A percentile compares a stretch with the other conserved stretches of the same genome.
phyloP scores from a whole-genome alignment of 1,284 basidiomycete species.

The Cutaneotrichosporon sp. region DNA sequence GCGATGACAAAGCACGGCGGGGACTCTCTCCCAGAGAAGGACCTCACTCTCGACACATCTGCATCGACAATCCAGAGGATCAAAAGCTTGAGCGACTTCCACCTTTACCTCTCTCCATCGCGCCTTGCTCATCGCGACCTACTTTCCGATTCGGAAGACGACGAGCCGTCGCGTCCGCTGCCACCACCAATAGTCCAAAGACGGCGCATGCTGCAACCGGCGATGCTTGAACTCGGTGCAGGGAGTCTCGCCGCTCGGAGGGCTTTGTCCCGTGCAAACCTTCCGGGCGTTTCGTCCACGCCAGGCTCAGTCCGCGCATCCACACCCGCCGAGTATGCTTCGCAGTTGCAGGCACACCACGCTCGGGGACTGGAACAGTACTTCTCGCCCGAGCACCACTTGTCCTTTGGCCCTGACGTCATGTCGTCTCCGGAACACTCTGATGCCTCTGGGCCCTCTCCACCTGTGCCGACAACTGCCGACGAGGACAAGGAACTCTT shows the following conservation, averaged over 20 bases:
- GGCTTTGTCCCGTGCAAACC: conserved; percentile 4
- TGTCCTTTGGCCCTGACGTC: background rate
- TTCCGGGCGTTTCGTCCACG: background rate
- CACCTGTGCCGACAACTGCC: no score
- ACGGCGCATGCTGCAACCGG: conserved; percentile 25
- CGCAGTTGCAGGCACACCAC: conserved; percentile 37
- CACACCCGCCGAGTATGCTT: conserved; percentile 31
- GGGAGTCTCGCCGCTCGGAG: conserved; percentile 16
- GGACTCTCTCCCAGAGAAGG: background rate
- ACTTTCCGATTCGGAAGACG: conserved; percentile 36
- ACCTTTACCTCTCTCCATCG: conserved; percentile 47
- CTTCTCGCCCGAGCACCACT: conserved; percentile 8
- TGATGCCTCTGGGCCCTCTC: background rate
- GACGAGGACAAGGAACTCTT: no score
- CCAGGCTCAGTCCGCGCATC: background rate
- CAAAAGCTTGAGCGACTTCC: conserved; percentile 43
- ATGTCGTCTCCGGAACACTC: background rate
- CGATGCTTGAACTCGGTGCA: conserved; percentile 19
- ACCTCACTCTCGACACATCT: conserved; percentile 1
- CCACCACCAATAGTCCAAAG: background rate
- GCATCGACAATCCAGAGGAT: conserved; percentile 27
- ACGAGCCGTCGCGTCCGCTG: conserved; percentile 5
- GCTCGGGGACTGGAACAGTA: conserved; percentile 32
- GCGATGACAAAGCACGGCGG: conserved; percentile 19
- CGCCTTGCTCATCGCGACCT: conserved; percentile 41